Evolutionary conservation across 2,329 filamentous ascomycete species (phyloP).

Genomic region (Talaromyces atroroseus): DNA sequence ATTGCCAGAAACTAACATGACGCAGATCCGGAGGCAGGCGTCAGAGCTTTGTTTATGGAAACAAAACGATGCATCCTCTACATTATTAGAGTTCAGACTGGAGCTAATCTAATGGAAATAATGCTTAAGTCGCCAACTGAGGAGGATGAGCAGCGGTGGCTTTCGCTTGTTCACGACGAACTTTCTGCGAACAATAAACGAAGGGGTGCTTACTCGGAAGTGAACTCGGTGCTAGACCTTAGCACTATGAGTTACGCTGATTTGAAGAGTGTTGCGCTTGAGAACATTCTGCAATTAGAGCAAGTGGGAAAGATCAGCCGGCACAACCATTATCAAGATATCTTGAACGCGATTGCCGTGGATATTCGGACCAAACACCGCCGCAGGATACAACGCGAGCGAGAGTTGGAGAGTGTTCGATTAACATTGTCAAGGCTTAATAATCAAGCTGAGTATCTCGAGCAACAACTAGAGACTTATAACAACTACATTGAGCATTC

Average conservation of each 20-base stretch:
- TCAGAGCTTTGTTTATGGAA: conserved; percentile 94
- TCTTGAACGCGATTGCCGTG: conserved; percentile 93
- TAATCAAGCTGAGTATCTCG: conserved; percentile 76
- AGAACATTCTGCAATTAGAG: conserved; percentile 89
- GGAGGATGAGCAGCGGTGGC: conserved; percentile 89
- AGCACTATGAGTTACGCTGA: conserved; percentile 85
- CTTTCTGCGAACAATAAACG: conserved; percentile 63
- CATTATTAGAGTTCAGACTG: conserved; percentile 94
- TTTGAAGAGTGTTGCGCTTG: conserved; percentile 84
- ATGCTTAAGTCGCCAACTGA: conserved; percentile 80
- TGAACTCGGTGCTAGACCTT: conserved; percentile 77
- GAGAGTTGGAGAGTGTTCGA: conserved; percentile 66
- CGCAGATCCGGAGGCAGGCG: conserved; percentile 78
- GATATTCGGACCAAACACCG: conserved; percentile 97
- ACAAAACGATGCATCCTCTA: conserved; percentile 96
- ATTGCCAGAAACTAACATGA: conserved; percentile 9
- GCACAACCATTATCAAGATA: conserved; percentile 89
- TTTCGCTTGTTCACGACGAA: conserved; percentile 73
- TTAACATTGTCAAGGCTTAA: conserved; percentile 45
- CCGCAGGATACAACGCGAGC: conserved; percentile 81
- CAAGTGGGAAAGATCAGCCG: conserved; percentile 77
- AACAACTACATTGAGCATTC: conserved; percentile 99
- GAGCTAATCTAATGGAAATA: conserved; percentile 88
- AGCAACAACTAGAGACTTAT: conserved; percentile 93
- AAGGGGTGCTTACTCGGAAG: conserved; percentile 82